Conservation (phyloP, 129 eudicot species). For the Arctium minus region DNA sequence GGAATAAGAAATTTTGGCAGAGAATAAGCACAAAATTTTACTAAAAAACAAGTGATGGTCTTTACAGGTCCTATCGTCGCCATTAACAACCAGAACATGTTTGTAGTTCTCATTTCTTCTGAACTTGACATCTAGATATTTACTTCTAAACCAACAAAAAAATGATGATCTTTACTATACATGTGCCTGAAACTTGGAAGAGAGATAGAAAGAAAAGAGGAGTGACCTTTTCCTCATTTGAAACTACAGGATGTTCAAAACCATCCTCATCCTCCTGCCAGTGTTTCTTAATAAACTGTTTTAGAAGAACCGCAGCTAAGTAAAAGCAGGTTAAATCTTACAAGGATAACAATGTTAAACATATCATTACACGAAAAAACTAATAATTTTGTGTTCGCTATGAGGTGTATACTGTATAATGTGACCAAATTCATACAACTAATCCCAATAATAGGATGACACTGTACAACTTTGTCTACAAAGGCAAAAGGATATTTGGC, state of each 20-base stretch:
- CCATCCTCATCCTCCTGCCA: conserved; percentile 91
- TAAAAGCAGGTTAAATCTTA: conserved; percentile 53
- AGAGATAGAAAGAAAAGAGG: not conserved
- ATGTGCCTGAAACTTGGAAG: not conserved
- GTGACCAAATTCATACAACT: not conserved
- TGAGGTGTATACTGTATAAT: not conserved
- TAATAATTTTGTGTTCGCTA: not conserved
- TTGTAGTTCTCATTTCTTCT: not conserved
- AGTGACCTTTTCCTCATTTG: conserved; percentile 80
- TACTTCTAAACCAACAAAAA: not conserved
- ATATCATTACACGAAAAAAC: not conserved
- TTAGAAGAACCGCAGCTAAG: conserved; percentile 93
- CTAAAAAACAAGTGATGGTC: not conserved
- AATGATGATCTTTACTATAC: not conserved
- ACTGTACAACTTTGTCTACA: conserved; percentile 5
- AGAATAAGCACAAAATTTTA: not conserved
- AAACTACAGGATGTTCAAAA: conserved; percentile 87
- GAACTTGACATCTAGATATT: not conserved
- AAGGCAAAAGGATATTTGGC: conserved; percentile 87
- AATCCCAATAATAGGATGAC: not conserved
- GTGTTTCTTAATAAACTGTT: conserved; percentile 87
- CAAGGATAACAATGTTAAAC: conserved; percentile 31
- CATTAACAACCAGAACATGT: not conserved
- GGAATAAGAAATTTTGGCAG: not conserved
- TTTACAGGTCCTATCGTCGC: not conserved